Percentiles rank a stretch among this genome's conserved stretches.
Evolutionary conservation across 2,329 filamentous ascomycete genomes (phyloP).

Genomic region (Xylaria sp.): DNA sequence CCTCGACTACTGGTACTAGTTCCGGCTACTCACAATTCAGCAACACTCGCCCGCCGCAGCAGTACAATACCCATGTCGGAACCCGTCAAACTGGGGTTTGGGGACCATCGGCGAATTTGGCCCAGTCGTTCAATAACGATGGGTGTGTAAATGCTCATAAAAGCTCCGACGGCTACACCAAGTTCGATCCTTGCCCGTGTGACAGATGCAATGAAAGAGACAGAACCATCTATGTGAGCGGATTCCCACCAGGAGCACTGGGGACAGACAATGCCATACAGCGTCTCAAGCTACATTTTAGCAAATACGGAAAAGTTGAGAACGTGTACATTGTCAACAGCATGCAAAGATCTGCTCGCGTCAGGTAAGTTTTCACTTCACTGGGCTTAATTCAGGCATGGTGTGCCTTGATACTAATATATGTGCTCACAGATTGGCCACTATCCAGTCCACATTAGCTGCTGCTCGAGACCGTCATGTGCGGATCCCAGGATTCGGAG

Average conservation of each 20-base stretch:
- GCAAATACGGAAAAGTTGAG: slow-evolving; percentile 32
- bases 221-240: slow-evolving; percentile 35
- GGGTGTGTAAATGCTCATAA: slow-evolving; percentile 34
- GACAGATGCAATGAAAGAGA: slow-evolving; percentile 22
- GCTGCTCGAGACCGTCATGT: slow-evolving; percentile 6
- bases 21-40: neutral
- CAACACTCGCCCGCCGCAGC: slow-evolving; percentile 8
- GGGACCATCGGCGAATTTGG: neutral
- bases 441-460: neutral
- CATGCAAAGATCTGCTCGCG: neutral
- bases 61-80: neutral
- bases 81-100: neutral
- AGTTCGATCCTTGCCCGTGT: slow-evolving; percentile 41
- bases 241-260: neutral
- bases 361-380: slow-evolving; percentile 23
- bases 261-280: neutral
- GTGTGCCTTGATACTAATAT: slow-evolving; percentile 8
- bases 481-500: neutral
- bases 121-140: neutral
- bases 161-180: neutral
- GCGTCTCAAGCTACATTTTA: slow-evolving; percentile 29
- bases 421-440: slow-evolving; percentile 17
- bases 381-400: neutral
- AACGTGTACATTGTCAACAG: neutral
- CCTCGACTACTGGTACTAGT: slow-evolving; percentile 7